Evolutionary conservation across 495 filamentous ascomycete genomes (phyloP), one percentile per base, ranked within the genome.

Genomic region (Penicillium subrubescens): DNA sequence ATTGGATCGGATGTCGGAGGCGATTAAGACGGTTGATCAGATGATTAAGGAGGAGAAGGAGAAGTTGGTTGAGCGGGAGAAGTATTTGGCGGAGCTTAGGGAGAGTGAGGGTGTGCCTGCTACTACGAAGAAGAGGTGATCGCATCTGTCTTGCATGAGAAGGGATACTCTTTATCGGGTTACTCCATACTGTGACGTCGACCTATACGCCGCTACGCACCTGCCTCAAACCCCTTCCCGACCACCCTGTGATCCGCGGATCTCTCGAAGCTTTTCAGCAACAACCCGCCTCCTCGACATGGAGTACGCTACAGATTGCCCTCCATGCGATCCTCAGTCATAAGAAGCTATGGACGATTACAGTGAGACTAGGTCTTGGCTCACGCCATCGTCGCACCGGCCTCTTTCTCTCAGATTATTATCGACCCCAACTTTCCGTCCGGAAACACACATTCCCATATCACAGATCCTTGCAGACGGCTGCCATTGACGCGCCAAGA

Each of bases 31-130:
- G 34, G 86, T 96, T 50, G 83, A 89, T 67, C 85, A 88, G 67
- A 87, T 92, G 76, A 81, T 87, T 64, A 86, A 82, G 67, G 87
- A 90, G 73, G 88, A 92, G 65, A 86, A 88, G 66, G 83, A 86
- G 60, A 84, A 86, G 68, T 77, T 88, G 43, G 71, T 80, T 54
- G 85, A 88, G 72, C 82, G 89, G 63, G 86, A 87, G 77, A 86
- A 86, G 75, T 84, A 81, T 55, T 71, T 93, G 69, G 86, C 84
- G 57, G 83, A 86, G 69, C 65, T 88, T 54, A 89, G 87, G 71
- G 86, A 90, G 65, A 82, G 69, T 19, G 81, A 83, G 57, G 80
- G 78, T 11, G 69, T 82, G 43, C 74, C 77, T n/a, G 64, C 75
- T 12, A 64, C 61, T 14, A 77, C 73, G 29, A 83, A 81, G 68